These are phyloP conservation scores for Hyaloperonospora brassicae DNA, from an alignment of 352 stramenopile genomes.

Conservation along the genomic window DNA sequence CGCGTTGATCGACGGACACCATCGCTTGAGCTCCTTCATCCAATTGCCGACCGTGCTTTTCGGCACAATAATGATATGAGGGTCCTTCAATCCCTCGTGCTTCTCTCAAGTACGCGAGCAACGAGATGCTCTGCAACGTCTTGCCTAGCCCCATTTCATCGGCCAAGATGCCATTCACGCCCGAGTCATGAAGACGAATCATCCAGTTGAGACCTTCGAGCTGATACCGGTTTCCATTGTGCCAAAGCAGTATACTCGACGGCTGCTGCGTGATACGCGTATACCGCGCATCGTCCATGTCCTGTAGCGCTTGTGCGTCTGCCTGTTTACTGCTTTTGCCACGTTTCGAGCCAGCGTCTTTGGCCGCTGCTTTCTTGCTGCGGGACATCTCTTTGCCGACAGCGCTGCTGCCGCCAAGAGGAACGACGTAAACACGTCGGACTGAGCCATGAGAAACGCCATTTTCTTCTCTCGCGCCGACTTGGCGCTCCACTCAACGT, in stretches of 20 bases:
- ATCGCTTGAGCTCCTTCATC: constrained; percentile 97
- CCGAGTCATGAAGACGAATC: constrained; percentile 90
- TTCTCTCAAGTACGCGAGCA: constrained; percentile 94
- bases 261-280: constrained; percentile 78
- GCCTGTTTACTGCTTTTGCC: constrained; percentile 61
- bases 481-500: constrained; percentile 43
- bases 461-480: constrained; percentile 61
- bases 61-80: constrained; percentile 97
- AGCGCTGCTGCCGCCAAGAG: constrained; percentile 71
- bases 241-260: constrained; percentile 74
- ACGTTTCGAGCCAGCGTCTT: constrained; percentile 41
- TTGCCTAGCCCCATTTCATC: no score
- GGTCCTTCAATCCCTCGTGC: constrained; percentile 90
- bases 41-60: constrained; percentile 98
- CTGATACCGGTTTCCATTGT: constrained; percentile 87
- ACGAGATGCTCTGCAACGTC: constrained; percentile 97
- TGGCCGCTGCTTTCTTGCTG: constrained; percentile 24
- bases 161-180: constrained; percentile 78
- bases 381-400: constrained; percentile 75
- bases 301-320: constrained; percentile 57
- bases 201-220: constrained; percentile 87
- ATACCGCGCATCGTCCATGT: constrained; percentile 77
- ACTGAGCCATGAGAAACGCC: constrained; percentile 85
- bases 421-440: constrained; percentile 84
- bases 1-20: constrained; percentile 89